Conservation (phyloP, 129 eudicot genomes). For the Centrapalus pauciflorus region DNA sequence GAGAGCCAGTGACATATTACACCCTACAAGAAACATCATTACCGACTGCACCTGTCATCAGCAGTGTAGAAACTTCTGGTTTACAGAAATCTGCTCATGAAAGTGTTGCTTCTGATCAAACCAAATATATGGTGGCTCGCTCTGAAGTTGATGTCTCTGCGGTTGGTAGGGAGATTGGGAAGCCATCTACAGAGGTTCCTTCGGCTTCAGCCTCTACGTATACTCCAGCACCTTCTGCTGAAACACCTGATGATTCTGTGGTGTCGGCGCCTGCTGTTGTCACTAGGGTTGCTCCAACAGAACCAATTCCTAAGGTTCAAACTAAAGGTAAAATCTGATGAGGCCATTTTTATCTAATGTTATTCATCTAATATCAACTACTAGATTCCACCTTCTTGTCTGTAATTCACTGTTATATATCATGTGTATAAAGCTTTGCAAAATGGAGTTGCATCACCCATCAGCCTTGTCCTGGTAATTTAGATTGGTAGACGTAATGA, state of each 20-base stretch:
- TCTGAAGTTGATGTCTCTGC: slow-evolving; percentile 1
- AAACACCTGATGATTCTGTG: slow-evolving; percentile 22
- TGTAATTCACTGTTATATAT: neutral
- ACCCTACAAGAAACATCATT: slow-evolving; percentile 42
- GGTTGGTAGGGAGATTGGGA: slow-evolving; percentile 1
- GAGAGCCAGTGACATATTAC: slow-evolving; percentile 52
- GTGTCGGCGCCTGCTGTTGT: slow-evolving; percentile 40
- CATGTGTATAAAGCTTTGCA: neutral
- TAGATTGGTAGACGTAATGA: neutral
- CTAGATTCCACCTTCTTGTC: neutral
- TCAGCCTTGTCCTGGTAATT: neutral
- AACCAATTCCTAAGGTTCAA: slow-evolving; percentile 55
- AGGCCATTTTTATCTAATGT: neutral
- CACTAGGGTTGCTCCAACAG: slow-evolving; percentile 27
- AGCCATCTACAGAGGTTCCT: slow-evolving; percentile 28
- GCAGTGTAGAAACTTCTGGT: slow-evolving; percentile 32
- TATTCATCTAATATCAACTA: neutral
- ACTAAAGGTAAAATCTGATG: slow-evolving; percentile 58
- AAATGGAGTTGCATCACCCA: neutral
- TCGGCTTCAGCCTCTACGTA: slow-evolving; percentile 15
- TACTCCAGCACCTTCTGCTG: slow-evolving; percentile 31
- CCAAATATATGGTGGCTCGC: slow-evolving; percentile 6
- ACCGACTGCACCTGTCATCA: slow-evolving; percentile 27
- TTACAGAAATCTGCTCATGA: slow-evolving; percentile 16
- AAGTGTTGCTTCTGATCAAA: slow-evolving; percentile 14